A percentile compares a stretch with the other conserved stretches of the same genome.
Conservation (phyloP, 148 eudicot genomes). For the Fagopyrum homotropicum region DNA sequence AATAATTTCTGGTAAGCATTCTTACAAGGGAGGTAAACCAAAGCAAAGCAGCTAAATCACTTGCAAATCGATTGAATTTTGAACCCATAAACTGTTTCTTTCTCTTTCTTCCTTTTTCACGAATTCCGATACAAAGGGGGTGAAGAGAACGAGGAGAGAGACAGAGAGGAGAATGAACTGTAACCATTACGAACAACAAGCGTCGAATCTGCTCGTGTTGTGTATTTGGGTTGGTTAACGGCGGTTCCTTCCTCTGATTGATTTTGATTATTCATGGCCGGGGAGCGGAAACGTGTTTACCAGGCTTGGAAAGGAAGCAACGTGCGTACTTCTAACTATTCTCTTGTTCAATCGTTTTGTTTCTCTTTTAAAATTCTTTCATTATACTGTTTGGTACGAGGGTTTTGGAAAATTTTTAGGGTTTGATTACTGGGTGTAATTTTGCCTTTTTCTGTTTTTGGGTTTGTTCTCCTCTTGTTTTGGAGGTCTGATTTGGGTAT, state of each 20-base stretch:
- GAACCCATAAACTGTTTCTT: slow-evolving; percentile 29
- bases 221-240: slow-evolving; percentile 12
- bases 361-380: background rate
- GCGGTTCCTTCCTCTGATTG: slow-evolving; percentile 1
- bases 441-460: background rate
- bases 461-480: background rate
- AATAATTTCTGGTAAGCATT: background rate
- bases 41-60: slow-evolving; percentile 18
- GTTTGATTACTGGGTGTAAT: background rate
- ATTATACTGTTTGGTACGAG: background rate
- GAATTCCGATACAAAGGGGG: slow-evolving; percentile 22
- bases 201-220: slow-evolving; percentile 20
- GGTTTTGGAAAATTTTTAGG: background rate
- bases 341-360: background rate
- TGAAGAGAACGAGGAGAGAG: background rate
- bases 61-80: slow-evolving; percentile 20
- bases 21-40: background rate
- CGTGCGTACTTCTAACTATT: slow-evolving; percentile 20
- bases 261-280: slow-evolving; percentile 24
- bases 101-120: slow-evolving; percentile 20
- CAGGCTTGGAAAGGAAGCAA: slow-evolving; percentile 60
- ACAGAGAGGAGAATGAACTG: slow-evolving; percentile 20
- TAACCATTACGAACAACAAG: slow-evolving; percentile 21
- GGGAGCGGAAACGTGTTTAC: slow-evolving; percentile 31
- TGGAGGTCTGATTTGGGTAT: background rate